Base-by-base conservation (phyloP, 768 basidiomycete species). In the Mycena polygramma region DNA sequence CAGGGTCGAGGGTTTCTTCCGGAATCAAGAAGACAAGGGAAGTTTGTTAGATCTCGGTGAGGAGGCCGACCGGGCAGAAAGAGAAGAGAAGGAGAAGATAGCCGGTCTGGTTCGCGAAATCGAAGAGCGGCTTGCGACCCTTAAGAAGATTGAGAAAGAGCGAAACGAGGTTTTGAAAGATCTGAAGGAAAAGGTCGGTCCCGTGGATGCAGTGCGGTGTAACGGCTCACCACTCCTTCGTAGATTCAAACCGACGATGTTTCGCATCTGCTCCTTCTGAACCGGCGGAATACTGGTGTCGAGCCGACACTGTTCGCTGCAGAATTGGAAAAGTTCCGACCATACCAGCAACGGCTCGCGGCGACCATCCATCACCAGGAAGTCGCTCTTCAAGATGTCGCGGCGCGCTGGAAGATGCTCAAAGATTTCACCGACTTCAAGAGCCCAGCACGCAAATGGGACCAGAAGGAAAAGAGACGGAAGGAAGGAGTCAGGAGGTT, bases 161-260 rank as follows among this genome's bases (percentile, higher is more conserved):
- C 84, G 97, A 57, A 89, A 88, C 14, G 94, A 97, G 74, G 91
- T 96, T 0, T 81, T 99, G 63, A 96, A 94, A 78, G 98, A 99
- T 77, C 83, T 99, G 57, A 99, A 99, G 79, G 97, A 98, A 52
- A 98, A 97, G 89, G 97, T 96, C 63, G 52, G 66, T 53, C 55
- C 36, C 19, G 14, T 6, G 13, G 57, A 35, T 58, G 46, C 30
- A 46, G 39, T 62, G 35, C 62, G 51, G 68, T 39, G 41, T 26
- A 30, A n/a, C 46, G 19, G 2, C 54, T 51, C 17, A 48, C 30
- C 6, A 19, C 1, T 41, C 24, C 41, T 61, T n/a, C 55, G 3
- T 74, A 99, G 96, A 88, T 98, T 55, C 98, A 98, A 90, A 85
- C 87, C 35, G 98, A 99, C 81, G 98, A 99, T 73, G 97, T 99